A percentile compares a stretch with the other conserved stretches of the same genome.
phyloP scores from a whole-genome alignment of 345 rosid species.

The Toxicodendron radicans region DNA sequence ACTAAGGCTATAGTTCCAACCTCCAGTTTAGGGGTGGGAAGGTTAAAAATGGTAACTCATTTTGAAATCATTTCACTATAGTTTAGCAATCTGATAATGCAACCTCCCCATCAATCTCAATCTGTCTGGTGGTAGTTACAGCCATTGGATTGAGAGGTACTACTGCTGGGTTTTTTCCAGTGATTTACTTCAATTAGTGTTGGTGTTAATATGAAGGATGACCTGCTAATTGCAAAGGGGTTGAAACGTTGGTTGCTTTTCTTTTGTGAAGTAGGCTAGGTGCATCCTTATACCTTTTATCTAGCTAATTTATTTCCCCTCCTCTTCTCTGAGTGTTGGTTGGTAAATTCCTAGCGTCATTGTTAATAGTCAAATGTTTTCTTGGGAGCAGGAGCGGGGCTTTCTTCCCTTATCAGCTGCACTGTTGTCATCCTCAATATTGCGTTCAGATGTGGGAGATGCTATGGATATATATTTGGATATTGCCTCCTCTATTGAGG shows the following conservation, averaged over 20 bases:
- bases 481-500: constrained; percentile 68
- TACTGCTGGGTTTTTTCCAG: not conserved
- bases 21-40: not conserved
- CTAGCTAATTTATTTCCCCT: not conserved
- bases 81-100: not conserved
- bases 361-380: constrained; percentile 30
- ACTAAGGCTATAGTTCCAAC: not conserved
- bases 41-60: not conserved
- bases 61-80: not conserved
- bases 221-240: not conserved
- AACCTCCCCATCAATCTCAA: not conserved
- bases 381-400: constrained; percentile 81
- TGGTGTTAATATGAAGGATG: not conserved
- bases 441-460: constrained; percentile 65
- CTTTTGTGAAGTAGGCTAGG: not conserved
- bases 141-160: not conserved
- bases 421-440: constrained; percentile 62
- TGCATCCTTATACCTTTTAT: not conserved
- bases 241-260: not conserved
- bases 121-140: not conserved
- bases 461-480: constrained; percentile 48
- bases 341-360: constrained; percentile 10
- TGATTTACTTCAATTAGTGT: not conserved
- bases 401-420: constrained; percentile 96
- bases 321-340: not conserved